phyloP scores from a whole-genome alignment of 108 stramenopile genomes.

The Mediolabrus comicus region DNA sequence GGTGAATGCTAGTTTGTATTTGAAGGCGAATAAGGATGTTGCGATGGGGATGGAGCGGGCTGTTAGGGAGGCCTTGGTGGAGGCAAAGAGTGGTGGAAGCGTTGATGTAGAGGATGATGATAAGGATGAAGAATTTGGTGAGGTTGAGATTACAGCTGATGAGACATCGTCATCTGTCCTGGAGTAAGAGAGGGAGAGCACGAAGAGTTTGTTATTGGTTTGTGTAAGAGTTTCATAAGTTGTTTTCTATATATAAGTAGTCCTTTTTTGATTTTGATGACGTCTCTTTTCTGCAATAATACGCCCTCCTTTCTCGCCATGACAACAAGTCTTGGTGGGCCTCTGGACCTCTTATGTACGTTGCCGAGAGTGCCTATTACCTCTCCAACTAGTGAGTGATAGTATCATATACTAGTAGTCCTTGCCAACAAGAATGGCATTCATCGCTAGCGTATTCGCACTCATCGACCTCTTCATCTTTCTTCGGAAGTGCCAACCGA shows the following conservation, averaged over 20 bases:
- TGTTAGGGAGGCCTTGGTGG: constrained; percentile 59
- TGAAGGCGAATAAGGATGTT: constrained; percentile 60
- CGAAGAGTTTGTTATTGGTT: not conserved
- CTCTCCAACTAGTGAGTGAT: too few relatives aligned
- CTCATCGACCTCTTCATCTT: constrained; percentile 36
- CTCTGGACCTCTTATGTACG: not conserved
- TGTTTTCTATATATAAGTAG: not conserved
- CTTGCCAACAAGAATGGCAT: constrained; percentile 11
- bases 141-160: constrained; percentile 6
- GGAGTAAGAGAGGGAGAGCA: not conserved
- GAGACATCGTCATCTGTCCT: not conserved
- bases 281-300: too few relatives aligned
- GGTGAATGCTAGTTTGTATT: constrained; percentile 56
- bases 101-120: constrained; percentile 4
- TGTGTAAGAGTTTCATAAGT: not conserved
- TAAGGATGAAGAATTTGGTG: constrained; percentile 12
- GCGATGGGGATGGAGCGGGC: constrained; percentile 52
- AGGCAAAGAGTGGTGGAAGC: constrained; percentile 18
- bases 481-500: too few relatives aligned
- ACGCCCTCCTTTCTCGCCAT: too few relatives aligned
- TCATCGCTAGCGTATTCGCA: constrained; percentile 18
- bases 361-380: too few relatives aligned
- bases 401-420: not conserved
- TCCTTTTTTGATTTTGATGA: not conserved
- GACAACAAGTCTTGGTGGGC: too few relatives aligned